Evolutionary conservation across 129 eudicot genomes (phyloP).

Genomic region (Mikania micrantha): DNA sequence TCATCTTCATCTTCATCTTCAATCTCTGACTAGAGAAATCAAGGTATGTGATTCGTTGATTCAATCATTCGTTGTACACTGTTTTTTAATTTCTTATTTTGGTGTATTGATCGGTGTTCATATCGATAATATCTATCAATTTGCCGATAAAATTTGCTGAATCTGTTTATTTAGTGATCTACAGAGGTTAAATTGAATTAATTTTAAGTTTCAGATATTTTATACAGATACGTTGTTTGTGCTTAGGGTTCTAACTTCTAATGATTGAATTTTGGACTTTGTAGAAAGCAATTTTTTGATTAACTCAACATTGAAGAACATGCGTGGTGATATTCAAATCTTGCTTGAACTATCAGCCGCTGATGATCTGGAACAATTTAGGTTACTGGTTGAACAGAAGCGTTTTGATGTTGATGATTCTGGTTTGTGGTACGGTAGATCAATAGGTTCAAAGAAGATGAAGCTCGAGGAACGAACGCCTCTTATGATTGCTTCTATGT

Average conservation of each 20-base stretch:
- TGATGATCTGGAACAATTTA: constrained; percentile 51
- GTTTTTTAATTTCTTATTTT: not conserved
- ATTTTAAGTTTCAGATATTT: not conserved
- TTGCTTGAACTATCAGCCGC: constrained; percentile 69
- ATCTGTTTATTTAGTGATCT: not conserved
- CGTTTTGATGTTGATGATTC: constrained; percentile 41
- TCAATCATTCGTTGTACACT: not conserved
- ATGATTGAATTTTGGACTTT: not conserved
- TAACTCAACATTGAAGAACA: not conserved
- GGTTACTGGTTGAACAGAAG: constrained; percentile 43
- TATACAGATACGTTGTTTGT: not conserved
- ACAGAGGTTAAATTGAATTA: not conserved
- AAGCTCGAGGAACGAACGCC: constrained; percentile 75
- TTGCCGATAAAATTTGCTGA: not conserved
- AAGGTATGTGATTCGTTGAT: constrained; percentile 18
- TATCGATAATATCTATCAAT: not conserved
- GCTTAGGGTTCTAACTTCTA: not conserved
- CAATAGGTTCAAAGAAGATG: constrained; percentile 57
- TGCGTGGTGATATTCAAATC: constrained; percentile 18
- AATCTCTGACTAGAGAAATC: not conserved
- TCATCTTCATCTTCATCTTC: not conserved
- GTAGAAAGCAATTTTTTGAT: constrained; percentile 8
- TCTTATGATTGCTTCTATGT: constrained; percentile 69
- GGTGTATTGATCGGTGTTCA: not conserved
- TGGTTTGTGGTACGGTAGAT: constrained; percentile 68